Percentiles rank a stretch among this genome's conserved stretches.
These are phyloP conservation scores for Calonectria pauciramosa DNA, from an alignment of 2,329 filamentous ascomycete species.

Conservation along the genomic window DNA sequence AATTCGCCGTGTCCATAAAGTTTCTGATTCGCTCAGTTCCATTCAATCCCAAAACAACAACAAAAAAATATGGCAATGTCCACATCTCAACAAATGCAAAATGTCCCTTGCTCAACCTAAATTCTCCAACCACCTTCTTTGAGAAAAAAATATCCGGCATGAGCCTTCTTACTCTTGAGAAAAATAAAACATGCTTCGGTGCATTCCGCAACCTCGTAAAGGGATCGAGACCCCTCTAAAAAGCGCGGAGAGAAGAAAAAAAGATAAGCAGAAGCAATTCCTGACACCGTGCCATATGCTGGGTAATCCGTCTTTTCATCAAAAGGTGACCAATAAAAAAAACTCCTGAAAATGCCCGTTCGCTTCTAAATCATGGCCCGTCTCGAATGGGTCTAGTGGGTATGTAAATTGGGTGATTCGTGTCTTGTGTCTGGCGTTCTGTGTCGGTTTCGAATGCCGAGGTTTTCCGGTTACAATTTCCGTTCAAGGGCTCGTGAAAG, in stretches of 20 bases:
- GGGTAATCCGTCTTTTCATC: conserved; percentile 31
- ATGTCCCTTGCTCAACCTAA: conserved; percentile 27
- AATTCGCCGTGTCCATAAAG: conserved; percentile 22
- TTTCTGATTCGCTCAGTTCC: conserved; percentile 15
- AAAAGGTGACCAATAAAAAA: conserved; percentile 24
- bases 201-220: conserved; percentile 27
- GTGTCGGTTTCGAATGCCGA: conserved; percentile 7
- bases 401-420: conserved; percentile 21
- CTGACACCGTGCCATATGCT: conserved; percentile 35
- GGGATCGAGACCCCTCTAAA: not conserved
- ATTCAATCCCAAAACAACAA: conserved; percentile 13
- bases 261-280: conserved; percentile 34
- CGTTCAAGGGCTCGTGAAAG: not conserved
- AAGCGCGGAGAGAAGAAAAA: conserved; percentile 2
- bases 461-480: conserved; percentile 7
- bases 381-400: conserved; percentile 36
- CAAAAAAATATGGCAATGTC: not conserved
- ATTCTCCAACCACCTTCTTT: conserved; percentile 24
- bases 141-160: conserved; percentile 28
- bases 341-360: conserved; percentile 43
- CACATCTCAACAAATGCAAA: conserved; percentile 38
- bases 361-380: conserved; percentile 44
- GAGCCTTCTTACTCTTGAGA: conserved; percentile 33
- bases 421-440: conserved; percentile 8
- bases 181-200: conserved; percentile 24